phyloP scores from a whole-genome alignment of 2,329 filamentous ascomycete species.

The Monilinia aucupariae region DNA sequence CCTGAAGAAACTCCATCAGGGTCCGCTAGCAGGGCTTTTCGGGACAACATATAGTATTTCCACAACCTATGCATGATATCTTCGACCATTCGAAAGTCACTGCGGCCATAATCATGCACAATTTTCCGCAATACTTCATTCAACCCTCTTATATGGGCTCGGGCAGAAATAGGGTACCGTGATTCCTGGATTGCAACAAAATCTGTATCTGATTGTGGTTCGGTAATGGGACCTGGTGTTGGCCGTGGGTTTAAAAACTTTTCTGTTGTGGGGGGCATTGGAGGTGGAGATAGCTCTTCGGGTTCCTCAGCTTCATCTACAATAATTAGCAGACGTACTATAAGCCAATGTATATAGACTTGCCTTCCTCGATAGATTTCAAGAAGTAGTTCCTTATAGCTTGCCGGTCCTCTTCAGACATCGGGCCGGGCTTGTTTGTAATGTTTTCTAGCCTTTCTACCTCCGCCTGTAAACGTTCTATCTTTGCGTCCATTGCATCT shows the following conservation, averaged over 20 bases:
- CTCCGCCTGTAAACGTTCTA: conserved; percentile 15
- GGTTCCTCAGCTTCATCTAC: conserved; percentile 2
- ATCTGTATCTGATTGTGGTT: neutral
- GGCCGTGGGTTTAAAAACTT: conserved; percentile 1
- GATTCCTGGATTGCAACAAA: neutral
- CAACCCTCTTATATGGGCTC: neutral
- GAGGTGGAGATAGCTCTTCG: conserved; percentile 1
- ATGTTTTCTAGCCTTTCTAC: conserved; percentile 17
- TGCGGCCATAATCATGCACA: neutral
- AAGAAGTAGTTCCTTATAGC: conserved; percentile 20
- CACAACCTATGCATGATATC: conserved; percentile 31
- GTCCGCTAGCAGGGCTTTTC: conserved; percentile 41
- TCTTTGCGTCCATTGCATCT: conserved; percentile 14
- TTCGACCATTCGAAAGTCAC: conserved; percentile 4
- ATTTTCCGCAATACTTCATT: neutral
- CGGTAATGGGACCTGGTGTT: neutral
- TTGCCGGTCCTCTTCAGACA: conserved; percentile 18
- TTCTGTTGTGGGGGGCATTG: conserved; percentile 1
- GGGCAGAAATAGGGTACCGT: neutral
- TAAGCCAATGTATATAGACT: neutral
- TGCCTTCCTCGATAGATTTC: conserved; percentile 16
- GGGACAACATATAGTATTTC: conserved; percentile 47
- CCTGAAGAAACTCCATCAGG: conserved; percentile 53
- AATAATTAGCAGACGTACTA: conserved; percentile 1
- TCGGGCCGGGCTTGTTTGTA: conserved; percentile 18